These are phyloP conservation scores for Ophiostoma himal-ulmi DNA, from an alignment of 2,329 filamentous ascomycete species.

Conservation along the genomic window DNA sequence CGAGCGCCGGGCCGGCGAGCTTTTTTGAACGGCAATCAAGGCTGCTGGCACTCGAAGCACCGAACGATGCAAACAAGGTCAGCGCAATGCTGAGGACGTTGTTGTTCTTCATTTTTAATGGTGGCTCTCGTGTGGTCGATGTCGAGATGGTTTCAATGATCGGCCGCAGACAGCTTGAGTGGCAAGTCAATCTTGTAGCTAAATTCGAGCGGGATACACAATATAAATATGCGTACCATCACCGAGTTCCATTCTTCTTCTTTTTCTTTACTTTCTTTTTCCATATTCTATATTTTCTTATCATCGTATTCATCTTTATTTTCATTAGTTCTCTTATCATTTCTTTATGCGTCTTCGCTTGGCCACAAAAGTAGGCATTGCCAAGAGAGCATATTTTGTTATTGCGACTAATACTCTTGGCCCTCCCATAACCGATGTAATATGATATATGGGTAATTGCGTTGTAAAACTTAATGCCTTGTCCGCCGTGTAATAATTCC, in stretches of 20 bases:
- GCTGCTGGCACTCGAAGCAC: not conserved
- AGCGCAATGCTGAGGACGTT: not conserved
- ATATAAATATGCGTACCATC: not conserved
- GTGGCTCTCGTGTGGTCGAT: not conserved
- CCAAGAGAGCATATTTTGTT: not conserved
- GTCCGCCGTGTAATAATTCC: slow-evolving; percentile 10
- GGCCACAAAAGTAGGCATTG: not conserved
- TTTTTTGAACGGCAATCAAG: not conserved
- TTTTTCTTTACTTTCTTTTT: not conserved
- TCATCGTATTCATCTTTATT: not conserved
- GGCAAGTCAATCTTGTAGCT: too few species aligned
- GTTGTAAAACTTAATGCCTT: not conserved
- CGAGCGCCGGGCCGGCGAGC: slow-evolving; percentile 1
- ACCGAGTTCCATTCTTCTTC: not conserved
- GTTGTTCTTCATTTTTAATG: slow-evolving; percentile 7
- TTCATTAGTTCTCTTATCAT: not conserved
- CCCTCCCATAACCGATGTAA: slow-evolving; percentile 4
- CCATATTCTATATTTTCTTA: not conserved
- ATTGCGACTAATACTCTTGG: slow-evolving; percentile 11
- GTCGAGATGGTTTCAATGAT: not conserved
- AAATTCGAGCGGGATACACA: not conserved
- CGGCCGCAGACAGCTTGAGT: not conserved
- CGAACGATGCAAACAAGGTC: not conserved
- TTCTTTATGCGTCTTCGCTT: not conserved
- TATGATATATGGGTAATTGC: not conserved